Conservation (phyloP, 2,329 filamentous ascomycete species). For the Ophiostoma sp. region DNA sequence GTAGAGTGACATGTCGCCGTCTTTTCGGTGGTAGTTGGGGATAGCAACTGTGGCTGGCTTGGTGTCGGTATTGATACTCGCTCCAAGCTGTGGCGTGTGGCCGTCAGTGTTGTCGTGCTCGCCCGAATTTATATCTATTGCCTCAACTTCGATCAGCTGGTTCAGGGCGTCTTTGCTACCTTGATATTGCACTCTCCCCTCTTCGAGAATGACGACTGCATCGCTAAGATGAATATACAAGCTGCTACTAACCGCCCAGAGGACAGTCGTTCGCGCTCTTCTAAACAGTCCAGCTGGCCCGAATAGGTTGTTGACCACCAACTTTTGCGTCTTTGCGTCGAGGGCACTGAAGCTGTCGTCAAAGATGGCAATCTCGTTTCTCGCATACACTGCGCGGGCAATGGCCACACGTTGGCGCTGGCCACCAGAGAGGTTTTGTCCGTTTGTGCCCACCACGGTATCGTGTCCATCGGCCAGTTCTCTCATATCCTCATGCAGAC, state of each 20-base stretch:
- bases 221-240: background rate
- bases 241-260: background rate
- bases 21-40: slow-evolving; percentile 27
- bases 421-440: slow-evolving; percentile 31
- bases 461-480: slow-evolving; percentile 27
- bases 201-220: no score
- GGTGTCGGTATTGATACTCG: slow-evolving; percentile 20
- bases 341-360: slow-evolving; percentile 38
- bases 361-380: slow-evolving; percentile 31
- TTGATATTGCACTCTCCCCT: background rate
- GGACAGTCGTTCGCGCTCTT: background rate
- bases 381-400: slow-evolving; percentile 35
- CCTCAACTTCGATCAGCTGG: no score
- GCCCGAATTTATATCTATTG: no score
- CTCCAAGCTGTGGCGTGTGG: no score
- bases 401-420: slow-evolving; percentile 34
- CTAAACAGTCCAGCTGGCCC: slow-evolving; percentile 28
- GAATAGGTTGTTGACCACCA: slow-evolving; percentile 33
- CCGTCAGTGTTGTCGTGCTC: no score
- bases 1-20: slow-evolving; percentile 37
- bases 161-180: background rate
- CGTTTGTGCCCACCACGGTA: slow-evolving; percentile 27
- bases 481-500: no score
- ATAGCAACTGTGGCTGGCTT: slow-evolving; percentile 19
- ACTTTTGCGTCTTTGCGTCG: slow-evolving; percentile 33